Conservation (phyloP, 2,329 filamentous ascomycete genomes). For the Monilinia fructicola region DNA sequence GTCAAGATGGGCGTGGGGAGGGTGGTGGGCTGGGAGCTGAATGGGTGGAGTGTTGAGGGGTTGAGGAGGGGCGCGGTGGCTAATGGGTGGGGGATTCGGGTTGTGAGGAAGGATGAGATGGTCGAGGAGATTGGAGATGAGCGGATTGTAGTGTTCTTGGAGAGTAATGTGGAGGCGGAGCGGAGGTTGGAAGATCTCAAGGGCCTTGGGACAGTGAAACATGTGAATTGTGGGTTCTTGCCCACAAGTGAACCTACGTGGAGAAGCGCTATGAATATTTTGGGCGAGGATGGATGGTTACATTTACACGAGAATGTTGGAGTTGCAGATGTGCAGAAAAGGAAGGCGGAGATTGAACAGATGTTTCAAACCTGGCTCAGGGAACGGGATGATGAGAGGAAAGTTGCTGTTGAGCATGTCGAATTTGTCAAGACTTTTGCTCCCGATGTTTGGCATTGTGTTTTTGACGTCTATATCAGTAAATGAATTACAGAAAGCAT, state of each 20-base stretch:
- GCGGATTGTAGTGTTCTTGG: slow-evolving; percentile 65
- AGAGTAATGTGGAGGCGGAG: slow-evolving; percentile 59
- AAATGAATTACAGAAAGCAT: not conserved
- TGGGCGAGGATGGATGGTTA: slow-evolving; percentile 52
- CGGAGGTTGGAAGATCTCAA: slow-evolving; percentile 37
- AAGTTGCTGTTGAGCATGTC: slow-evolving; percentile 52
- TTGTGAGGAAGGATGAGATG: slow-evolving; percentile 48
- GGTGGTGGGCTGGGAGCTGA: slow-evolving; percentile 87
- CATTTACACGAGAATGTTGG: slow-evolving; percentile 68
- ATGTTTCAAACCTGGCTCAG: slow-evolving; percentile 29
- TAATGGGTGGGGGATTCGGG: slow-evolving; percentile 64
- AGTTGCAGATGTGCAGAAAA: slow-evolving; percentile 50
- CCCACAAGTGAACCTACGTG: slow-evolving; percentile 58
- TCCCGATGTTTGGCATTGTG: slow-evolving; percentile 67
- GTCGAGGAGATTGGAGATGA: slow-evolving; percentile 45
- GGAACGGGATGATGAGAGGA: slow-evolving; percentile 21
- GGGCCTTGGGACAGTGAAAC: slow-evolving; percentile 43
- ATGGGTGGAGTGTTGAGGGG: slow-evolving; percentile 83
- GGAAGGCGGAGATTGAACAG: slow-evolving; percentile 33
- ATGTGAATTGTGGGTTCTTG: slow-evolving; percentile 64
- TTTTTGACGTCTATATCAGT: slow-evolving; percentile 58
- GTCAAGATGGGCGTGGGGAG: slow-evolving; percentile 63
- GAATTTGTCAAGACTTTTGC: slow-evolving; percentile 70
- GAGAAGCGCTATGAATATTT: slow-evolving; percentile 51
- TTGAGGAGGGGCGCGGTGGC: slow-evolving; percentile 69